Evolutionary conservation across 176 grass and related monocot species (phyloP), one percentile per base, ranked within the genome.

Genomic region (Aegilops umbellulata): DNA sequence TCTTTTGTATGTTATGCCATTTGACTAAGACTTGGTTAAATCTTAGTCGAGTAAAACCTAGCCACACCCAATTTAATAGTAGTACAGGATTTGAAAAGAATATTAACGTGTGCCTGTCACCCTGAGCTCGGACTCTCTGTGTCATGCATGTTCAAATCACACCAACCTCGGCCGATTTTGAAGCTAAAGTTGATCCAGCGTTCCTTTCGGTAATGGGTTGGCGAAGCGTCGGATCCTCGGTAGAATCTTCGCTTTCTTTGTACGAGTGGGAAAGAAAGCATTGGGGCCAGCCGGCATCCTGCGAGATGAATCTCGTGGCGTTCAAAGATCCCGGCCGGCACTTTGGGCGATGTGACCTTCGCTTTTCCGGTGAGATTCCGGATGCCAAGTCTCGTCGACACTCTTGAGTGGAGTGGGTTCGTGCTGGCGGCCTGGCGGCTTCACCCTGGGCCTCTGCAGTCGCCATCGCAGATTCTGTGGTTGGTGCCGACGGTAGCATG

Each of bases 401-500:
- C 19, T 46, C 69, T 63, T 64, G 55, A 39, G 57, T 47, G 80
- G 55, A 39, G 57, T 47, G 80, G 42, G 30, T 82, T 55, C 22
- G 44, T 82, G 65, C 80, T 82, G 65, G 80, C 80, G 53, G 19
- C 53, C 80, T 19, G 65, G 80, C 80, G 53, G 53, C 53, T 82
- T 67, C 16, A 29, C 58, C 81, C 25, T 46, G 25, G 57, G 61
- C 82, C 71, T 76, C 71, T 76, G 19, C 38, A 7, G 82, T 76
- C 70, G 38, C 36, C 57, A 15, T 84, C 82, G 2, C 2, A 29
- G 5, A 53, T 53, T 53, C 49, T 53, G 49, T 53, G 49, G 49
- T 53, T 53, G 15, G 49, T 53, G 49, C 49, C 6, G 49, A 53
- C 16, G 49, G 49, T 19, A 2, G 49, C 49, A 19, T 17, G 47